Evolutionary conservation across 129 eudicot genomes (phyloP).

Genomic region (Centrapalus pauciflorus): DNA sequence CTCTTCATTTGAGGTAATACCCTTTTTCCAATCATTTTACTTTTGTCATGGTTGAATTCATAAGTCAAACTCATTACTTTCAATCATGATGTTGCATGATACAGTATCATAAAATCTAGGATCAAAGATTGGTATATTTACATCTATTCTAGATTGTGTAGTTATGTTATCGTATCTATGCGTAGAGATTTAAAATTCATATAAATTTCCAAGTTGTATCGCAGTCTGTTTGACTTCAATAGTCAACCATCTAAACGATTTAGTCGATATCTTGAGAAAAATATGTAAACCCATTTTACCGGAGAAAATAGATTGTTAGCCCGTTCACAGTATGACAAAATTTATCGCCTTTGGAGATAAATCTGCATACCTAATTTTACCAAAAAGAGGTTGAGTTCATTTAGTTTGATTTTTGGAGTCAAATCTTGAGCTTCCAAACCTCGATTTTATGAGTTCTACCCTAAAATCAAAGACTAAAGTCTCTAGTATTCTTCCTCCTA

Average conservation of each 20-base stretch:
- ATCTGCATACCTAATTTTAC: background rate
- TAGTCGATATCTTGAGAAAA: background rate
- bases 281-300: no score
- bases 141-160: background rate
- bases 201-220: background rate
- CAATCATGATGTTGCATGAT: background rate
- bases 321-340: no score
- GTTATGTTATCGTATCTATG: background rate
- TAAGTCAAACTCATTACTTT: background rate
- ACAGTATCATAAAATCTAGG: background rate
- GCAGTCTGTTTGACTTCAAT: background rate
- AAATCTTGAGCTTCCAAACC: background rate
- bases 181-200: background rate
- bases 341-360: background rate
- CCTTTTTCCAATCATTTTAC: background rate
- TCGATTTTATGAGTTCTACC: background rate
- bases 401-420: slow-evolving; percentile 8
- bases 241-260: background rate
- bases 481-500: background rate
- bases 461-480: background rate
- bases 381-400: background rate
- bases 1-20: slow-evolving; percentile 81
- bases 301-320: no score
- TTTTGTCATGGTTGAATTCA: background rate
- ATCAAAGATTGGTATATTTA: background rate